Percentiles rank a stretch among this genome's conserved stretches.
phyloP scores from a whole-genome alignment of 108 stramenopile genomes.

The Pseudonitzschia pungens region DNA sequence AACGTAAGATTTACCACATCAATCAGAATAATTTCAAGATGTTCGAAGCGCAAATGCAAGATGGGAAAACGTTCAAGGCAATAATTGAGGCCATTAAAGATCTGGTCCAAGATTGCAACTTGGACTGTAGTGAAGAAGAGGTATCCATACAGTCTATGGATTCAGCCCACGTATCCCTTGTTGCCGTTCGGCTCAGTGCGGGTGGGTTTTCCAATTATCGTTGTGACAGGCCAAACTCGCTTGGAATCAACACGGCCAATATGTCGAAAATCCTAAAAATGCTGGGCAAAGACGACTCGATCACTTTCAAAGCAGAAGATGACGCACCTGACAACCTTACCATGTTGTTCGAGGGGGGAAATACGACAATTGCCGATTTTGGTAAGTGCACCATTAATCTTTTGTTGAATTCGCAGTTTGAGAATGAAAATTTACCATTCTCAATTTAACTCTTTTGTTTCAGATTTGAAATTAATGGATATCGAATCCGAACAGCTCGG shows the following conservation, averaged over 20 bases:
- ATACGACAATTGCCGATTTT: constrained; percentile 93
- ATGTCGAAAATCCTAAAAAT: constrained; percentile 99
- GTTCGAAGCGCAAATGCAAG: constrained; percentile 96
- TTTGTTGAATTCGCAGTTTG: background rate
- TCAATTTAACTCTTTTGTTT: background rate
- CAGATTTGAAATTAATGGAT: constrained; percentile 98
- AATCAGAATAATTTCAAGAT: constrained; percentile 57
- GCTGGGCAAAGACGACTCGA: constrained; percentile 92
- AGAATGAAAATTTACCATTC: background rate
- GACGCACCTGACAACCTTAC: constrained; percentile 77
- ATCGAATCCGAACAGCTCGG: constrained; percentile 97
- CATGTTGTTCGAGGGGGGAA: constrained; percentile 82
- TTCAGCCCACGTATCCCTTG: constrained; percentile 96
- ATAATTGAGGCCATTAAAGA: constrained; percentile 98
- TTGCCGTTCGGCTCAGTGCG: constrained; percentile 73
- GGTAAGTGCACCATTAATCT: constrained; percentile 52
- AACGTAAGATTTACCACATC: background rate
- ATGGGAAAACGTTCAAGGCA: constrained; percentile 93
- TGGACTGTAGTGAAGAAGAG: constrained; percentile 85
- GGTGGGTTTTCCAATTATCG: constrained; percentile 95
- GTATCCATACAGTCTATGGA: constrained; percentile 99
- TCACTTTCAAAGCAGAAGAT: constrained; percentile 98
- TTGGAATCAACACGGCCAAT: constrained; percentile 95
- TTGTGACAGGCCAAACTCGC: constrained; percentile 89
- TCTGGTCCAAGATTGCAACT: constrained; percentile 95